Conservation (phyloP, 805 yeast species). For the Wickerhamiella vanderwaltii region DNA sequence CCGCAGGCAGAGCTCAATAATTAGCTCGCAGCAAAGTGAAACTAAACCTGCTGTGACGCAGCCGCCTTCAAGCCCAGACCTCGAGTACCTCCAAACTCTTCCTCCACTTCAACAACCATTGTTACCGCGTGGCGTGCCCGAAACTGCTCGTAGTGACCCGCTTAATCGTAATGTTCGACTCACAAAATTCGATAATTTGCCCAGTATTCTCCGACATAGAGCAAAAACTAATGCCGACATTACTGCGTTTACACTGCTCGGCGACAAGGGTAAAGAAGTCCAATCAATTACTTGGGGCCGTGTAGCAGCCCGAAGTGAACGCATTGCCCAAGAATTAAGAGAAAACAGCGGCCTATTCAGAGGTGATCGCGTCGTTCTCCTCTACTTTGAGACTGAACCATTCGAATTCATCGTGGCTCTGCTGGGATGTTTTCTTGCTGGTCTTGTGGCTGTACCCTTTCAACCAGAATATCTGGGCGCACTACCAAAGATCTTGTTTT, state of each 20-base stretch:
- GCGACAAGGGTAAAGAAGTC: conserved; percentile 69
- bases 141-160: conserved; percentile 28
- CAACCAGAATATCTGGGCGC: conserved; percentile 40
- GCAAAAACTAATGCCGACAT: conserved; percentile 55
- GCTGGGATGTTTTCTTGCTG: conserved; percentile 85
- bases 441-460: conserved; percentile 88
- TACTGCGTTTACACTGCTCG: conserved; percentile 59
- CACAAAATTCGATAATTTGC: conserved; percentile 44
- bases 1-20: conserved; percentile 7
- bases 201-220: conserved; percentile 60
- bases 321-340: conserved; percentile 70
- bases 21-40: conserved; percentile 7
- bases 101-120: conserved; percentile 20
- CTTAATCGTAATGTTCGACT: conserved; percentile 25
- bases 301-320: conserved; percentile 67
- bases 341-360: conserved; percentile 62
- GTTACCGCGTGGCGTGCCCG: conserved; percentile 24
- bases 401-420: conserved; percentile 77
- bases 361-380: conserved; percentile 71
- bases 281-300: conserved; percentile 80
- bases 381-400: conserved; percentile 74
- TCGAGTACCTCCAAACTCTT: conserved; percentile 3
- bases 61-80: not conserved
- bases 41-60: conserved; percentile 1
- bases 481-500: conserved; percentile 25